Evolutionary conservation across 2,329 filamentous ascomycete species (phyloP).

Genomic region (Pestalotiopsis fici): DNA sequence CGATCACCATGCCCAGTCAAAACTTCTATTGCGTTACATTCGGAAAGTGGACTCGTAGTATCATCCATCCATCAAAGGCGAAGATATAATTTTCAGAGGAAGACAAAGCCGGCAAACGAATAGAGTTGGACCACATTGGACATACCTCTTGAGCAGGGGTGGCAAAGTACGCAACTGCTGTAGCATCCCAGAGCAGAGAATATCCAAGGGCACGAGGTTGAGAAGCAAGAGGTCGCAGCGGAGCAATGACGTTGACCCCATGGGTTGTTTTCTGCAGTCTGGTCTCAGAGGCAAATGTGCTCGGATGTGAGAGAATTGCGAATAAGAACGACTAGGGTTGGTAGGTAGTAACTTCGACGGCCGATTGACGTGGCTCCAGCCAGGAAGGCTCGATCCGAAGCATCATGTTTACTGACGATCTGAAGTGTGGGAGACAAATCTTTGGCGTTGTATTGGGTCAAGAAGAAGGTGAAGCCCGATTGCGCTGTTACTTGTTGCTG

Average conservation of each 20-base stretch:
- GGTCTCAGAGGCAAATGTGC: not conserved
- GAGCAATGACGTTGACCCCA: not conserved
- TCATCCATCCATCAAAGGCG: not conserved
- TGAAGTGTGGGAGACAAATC: not conserved
- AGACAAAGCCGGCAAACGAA: not conserved
- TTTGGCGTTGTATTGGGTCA: not conserved
- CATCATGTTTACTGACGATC: not conserved
- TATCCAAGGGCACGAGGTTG: not conserved
- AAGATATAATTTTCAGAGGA: not conserved
- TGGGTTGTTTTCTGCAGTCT: not conserved
- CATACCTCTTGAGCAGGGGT: not conserved
- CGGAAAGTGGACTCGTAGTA: not conserved
- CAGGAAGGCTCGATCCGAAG: not conserved
- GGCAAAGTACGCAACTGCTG: not conserved
- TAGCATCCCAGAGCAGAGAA: not conserved
- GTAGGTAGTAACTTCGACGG: not conserved
- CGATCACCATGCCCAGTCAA: not conserved
- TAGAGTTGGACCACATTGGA: not conserved
- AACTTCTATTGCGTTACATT: not conserved
- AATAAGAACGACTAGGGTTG: not conserved
- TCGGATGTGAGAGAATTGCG: not conserved
- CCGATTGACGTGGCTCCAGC: constrained; percentile 2
- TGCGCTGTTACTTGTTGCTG: not conserved
- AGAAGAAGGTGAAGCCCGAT: not conserved
- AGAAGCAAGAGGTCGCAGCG: not conserved